Conservation (phyloP, 495 filamentous ascomycete species). For the Rostrohypoxylon terebratum region DNA sequence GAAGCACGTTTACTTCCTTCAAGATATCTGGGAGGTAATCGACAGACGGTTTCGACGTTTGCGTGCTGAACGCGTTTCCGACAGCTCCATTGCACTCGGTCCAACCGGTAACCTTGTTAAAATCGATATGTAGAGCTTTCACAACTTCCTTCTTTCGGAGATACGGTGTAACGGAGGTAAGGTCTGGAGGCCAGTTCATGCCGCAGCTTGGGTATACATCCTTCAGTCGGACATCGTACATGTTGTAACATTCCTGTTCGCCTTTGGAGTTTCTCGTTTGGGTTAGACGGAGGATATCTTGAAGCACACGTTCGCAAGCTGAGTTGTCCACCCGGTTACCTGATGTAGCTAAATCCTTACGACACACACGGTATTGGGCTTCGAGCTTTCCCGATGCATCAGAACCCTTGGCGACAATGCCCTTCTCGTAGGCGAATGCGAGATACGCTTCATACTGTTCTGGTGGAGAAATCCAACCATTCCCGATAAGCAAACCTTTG, state of each 20-base stretch:
- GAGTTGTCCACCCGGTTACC: constrained; percentile 72
- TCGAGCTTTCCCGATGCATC: constrained; percentile 70
- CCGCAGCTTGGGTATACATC: constrained; percentile 83
- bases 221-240: constrained; percentile 90
- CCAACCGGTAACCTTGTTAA: constrained; percentile 87
- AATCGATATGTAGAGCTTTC: constrained; percentile 82
- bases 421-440: constrained; percentile 78
- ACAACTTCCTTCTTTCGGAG: constrained; percentile 83
- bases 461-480: constrained; percentile 92
- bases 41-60: constrained; percentile 76
- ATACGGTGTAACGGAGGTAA: constrained; percentile 81
- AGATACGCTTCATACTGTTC: constrained; percentile 95
- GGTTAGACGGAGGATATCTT: constrained; percentile 72
- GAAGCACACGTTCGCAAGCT: constrained; percentile 79
- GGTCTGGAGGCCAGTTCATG: constrained; percentile 95
- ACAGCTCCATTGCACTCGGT: constrained; percentile 89
- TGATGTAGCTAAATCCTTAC: constrained; percentile 73
- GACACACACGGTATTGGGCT: constrained; percentile 59
- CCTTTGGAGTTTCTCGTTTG: constrained; percentile 59
- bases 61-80: constrained; percentile 71
- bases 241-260: constrained; percentile 76
- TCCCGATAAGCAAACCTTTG: constrained; percentile 91
- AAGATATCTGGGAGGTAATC: constrained; percentile 81
- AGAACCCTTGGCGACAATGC: constrained; percentile 74
- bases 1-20: constrained; percentile 76